Conservation (phyloP, 1,284 basidiomycete species). For the Schizopora paradoxa region DNA sequence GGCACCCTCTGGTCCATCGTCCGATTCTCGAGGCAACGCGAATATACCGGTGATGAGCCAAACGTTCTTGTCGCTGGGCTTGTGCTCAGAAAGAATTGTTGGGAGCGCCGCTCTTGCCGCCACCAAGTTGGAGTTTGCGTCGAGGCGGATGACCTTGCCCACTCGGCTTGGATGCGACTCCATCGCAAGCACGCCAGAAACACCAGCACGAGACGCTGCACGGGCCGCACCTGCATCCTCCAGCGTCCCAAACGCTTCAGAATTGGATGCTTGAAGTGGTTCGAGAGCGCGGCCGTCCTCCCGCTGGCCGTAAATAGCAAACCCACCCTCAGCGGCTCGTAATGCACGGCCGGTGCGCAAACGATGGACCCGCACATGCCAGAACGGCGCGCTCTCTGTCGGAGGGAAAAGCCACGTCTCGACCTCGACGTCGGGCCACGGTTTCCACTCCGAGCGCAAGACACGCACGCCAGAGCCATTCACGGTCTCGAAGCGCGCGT, state of each 20-base stretch:
- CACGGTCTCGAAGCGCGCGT: constrained; percentile 61
- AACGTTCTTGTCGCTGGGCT: constrained; percentile 34
- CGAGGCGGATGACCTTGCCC: constrained; percentile 55
- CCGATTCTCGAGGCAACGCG: constrained; percentile 47
- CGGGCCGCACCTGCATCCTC: constrained; percentile 42
- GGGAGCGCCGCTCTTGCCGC: constrained; percentile 64
- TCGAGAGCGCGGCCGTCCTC: constrained; percentile 56
- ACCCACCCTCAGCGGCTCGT: constrained; percentile 63
- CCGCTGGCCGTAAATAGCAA: constrained; percentile 67
- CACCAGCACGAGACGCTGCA: constrained; percentile 56
- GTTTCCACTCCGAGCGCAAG: constrained; percentile 67
- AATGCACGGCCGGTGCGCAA: constrained; percentile 48
- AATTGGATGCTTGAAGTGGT: constrained; percentile 28
- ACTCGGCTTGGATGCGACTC: constrained; percentile 28
- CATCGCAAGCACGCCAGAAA: constrained; percentile 56
- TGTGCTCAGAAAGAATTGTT: constrained; percentile 50
- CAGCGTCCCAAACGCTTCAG: constrained; percentile 43
- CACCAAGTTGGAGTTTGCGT: constrained; percentile 71
- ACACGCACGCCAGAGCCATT: constrained; percentile 36
- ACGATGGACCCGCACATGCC: constrained; percentile 68
- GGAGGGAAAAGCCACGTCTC: constrained; percentile 76
- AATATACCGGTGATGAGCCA: constrained; percentile 72
- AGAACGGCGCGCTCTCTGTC: constrained; percentile 46
- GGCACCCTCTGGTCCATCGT: constrained; percentile 37
- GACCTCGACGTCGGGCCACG: constrained; percentile 66